Conservation (phyloP, 345 rosid genomes). For the Geranium brycei region DNA sequence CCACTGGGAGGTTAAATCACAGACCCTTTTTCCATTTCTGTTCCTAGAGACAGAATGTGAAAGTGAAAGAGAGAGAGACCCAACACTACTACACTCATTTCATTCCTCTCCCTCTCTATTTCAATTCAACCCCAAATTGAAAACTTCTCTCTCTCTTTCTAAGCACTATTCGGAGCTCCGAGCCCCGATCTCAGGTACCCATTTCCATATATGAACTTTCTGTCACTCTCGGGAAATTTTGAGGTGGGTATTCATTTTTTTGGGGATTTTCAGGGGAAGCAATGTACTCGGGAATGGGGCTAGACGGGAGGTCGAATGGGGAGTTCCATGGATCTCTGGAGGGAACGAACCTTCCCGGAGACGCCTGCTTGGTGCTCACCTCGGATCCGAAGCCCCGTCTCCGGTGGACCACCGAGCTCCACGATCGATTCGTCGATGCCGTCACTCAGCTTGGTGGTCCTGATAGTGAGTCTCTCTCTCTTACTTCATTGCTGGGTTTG, state of each 20-base stretch:
- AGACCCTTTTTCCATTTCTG: not conserved
- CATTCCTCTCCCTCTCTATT: not conserved
- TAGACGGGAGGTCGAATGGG: conserved; percentile 36
- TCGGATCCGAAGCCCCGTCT: conserved; percentile 95
- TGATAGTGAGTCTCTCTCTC: conserved; percentile 42
- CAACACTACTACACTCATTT: not conserved
- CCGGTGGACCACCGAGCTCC: conserved; percentile 95
- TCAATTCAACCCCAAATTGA: not conserved
- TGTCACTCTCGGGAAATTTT: conserved; percentile 2
- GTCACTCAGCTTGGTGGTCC: conserved; percentile 95
- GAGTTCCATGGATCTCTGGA: conserved; percentile 48
- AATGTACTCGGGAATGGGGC: conserved; percentile 77
- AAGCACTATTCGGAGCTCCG: not conserved
- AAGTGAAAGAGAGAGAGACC: not conserved
- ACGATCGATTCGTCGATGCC: conserved; percentile 83
- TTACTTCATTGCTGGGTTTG: not conserved
- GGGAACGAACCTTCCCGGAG: conserved; percentile 52
- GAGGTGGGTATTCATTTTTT: not conserved
- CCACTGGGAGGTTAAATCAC: not conserved
- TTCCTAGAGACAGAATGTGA: too few relatives aligned
- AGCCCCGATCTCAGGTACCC: not conserved
- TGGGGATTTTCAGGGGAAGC: not conserved
- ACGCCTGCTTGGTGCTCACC: conserved; percentile 71
- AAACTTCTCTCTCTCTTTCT: not conserved
- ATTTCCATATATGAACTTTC: not conserved